Base-by-base conservation (phyloP, 805 yeast genomes). In the Nakazawaea molendinolei region DNA sequence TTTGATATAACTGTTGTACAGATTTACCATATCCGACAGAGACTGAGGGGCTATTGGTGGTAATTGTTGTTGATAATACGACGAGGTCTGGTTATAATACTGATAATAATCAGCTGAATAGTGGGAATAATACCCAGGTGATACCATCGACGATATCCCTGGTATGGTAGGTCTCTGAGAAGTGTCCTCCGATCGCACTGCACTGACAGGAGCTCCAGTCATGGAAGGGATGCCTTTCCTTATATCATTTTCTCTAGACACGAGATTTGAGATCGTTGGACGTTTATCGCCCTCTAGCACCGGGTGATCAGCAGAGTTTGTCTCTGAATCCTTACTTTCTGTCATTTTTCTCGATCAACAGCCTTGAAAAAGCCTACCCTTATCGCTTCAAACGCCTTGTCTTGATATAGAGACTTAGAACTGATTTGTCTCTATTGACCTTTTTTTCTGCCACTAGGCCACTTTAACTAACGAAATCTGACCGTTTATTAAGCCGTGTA, bases 191-290 rank as follows among this genome's bases (percentile, higher is more conserved):
- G 19, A 16, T 10, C 32, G n/a, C 15, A 29, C 12, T 27, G 15
- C 15, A 8, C 28, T 7, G 9, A 9, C 28, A 25, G 10, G n/a
- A 16, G 4, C 3, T 25, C 28, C 14, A 16, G n/a, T 10, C 5
- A 16, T 14, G n/a, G 14, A 8, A 4, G 15, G 9, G 21, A 28
- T 13, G 8, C 9, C 7, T 8, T 8, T 21, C 30, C 12, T 28
- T 19, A 3, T 16, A 5, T 4, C 31, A 18, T 9, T 15, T 13
- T 26, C 27, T 3, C 25, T 25, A 19, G 18, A 20, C 10, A 34
- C 28, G 30, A 36, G 25, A 22, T 36, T 36, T 15, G 39, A 30
- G 7, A 31, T 30, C 15, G 22, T 31, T 7, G 39, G 34, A 5
- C 35, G 25, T 22, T 36, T 30, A 13, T 33, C 36, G 13, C 22